These are phyloP conservation scores for Geotrichum restrictum DNA, from an alignment of 1,139 yeast genomes.

Conservation along the genomic window DNA sequence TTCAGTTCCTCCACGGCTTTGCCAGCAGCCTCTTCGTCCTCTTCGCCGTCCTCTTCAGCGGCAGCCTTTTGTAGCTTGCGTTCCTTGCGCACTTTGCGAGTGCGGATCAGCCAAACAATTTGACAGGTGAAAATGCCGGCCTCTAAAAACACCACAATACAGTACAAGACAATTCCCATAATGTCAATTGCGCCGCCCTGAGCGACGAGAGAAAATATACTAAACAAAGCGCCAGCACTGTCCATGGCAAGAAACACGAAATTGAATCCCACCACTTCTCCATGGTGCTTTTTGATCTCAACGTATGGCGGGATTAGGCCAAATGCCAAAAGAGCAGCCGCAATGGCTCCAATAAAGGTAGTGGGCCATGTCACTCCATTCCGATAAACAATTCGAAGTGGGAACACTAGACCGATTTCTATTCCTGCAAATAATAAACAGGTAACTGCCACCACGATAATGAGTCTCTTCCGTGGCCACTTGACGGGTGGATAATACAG, in stretches of 20 bases:
- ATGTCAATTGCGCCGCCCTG: slow-evolving; percentile 51
- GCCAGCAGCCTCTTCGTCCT: neutral
- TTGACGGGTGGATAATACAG: slow-evolving; percentile 72
- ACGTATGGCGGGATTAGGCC: slow-evolving; percentile 88
- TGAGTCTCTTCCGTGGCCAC: slow-evolving; percentile 26
- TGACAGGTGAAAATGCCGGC: slow-evolving; percentile 73
- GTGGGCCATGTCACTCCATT: slow-evolving; percentile 67
- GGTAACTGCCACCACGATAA: slow-evolving; percentile 28
- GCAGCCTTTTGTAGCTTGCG: slow-evolving; percentile 9
- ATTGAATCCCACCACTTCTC: slow-evolving; percentile 84
- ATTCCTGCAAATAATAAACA: slow-evolving; percentile 51
- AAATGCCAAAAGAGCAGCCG: slow-evolving; percentile 66
- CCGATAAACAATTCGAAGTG: slow-evolving; percentile 60
- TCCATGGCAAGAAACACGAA: slow-evolving; percentile 78
- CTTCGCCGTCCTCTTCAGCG: neutral
- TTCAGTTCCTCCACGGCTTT: neutral
- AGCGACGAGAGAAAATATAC: slow-evolving; percentile 51
- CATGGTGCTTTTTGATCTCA: slow-evolving; percentile 72
- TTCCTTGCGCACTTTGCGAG: slow-evolving; percentile 34
- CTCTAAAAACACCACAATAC: slow-evolving; percentile 68
- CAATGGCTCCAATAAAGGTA: slow-evolving; percentile 70
- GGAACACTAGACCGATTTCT: slow-evolving; percentile 68
- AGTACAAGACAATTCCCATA: slow-evolving; percentile 73
- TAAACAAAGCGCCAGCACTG: slow-evolving; percentile 73
- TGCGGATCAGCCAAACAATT: slow-evolving; percentile 62